Evolutionary conservation across 2,329 filamentous ascomycete genomes (phyloP), one percentile per base, ranked within the genome.

Genomic region (Penicillium sp.): DNA sequence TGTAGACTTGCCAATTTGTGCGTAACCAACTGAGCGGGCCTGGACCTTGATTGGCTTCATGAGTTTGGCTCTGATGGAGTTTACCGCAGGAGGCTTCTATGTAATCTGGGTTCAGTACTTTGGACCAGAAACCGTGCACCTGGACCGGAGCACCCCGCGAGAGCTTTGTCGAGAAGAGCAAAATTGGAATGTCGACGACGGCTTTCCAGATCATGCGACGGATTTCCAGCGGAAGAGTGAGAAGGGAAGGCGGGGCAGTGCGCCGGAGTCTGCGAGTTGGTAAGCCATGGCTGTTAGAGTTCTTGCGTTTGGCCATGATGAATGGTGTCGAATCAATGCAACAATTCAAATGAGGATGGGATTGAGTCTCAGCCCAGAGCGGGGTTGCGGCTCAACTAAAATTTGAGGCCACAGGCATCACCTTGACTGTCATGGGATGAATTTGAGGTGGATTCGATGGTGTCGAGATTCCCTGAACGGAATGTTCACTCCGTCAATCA

Each of bases 231-330:
- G 30, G 30, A 16, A 20, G 11, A 20, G 30, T 9, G 12, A n/a
- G 9, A 5, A 5, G 25, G 25, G 12, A n/a, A 27, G 25, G 25
- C 4, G 9, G 6, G 6, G 25, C 6, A 11, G 25, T 5, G 25
- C 9, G 25, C 11, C 25, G 25, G 12, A n/a, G 25, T 11, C 48
- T 1, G 37, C 44, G 11, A 57, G 51, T 15, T 58, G 55, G 48
- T 52, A 47, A 54, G 57, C 6, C 22, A 6, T 23, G 22, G 11
- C 22, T 23, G 22, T n/a, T n/a, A n/a, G n/a, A n/a, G n/a, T n/a
- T n/a, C n/a, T n/a, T n/a, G n/a, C n/a, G n/a, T n/a, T n/a, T n/a
- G n/a, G n/a, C n/a, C n/a, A n/a, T n/a, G n/a, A n/a, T n/a, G n/a
- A n/a, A n/a, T n/a, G n/a, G n/a, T n/a, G n/a, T n/a, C n/a, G n/a